A percentile compares a stretch with the other conserved stretches of the same genome.
Conservation (phyloP, 805 yeast species). For the Hyphopichia homilentoma region DNA sequence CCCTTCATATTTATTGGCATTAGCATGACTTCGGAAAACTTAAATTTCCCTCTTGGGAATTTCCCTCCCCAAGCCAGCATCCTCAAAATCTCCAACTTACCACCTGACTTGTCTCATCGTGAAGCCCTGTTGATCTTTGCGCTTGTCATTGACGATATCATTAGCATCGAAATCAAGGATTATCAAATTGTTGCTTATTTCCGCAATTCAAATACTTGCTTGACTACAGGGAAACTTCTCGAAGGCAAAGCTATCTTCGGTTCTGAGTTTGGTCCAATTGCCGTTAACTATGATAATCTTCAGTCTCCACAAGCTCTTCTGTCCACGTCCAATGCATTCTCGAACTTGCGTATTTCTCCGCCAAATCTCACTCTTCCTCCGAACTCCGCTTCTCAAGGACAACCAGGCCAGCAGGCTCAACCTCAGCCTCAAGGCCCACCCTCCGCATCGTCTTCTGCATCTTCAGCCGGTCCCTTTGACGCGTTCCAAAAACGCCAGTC, state of each 20-base stretch:
- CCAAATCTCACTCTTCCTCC: no score
- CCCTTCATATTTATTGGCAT: no score
- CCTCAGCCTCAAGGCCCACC: conserved; percentile 9
- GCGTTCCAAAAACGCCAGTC: conserved; percentile 48
- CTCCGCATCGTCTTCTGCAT: conserved; percentile 3
- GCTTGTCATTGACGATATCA: conserved; percentile 57
- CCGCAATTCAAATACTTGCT: conserved; percentile 34
- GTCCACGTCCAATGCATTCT: conserved; percentile 20
- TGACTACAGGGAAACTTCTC: conserved; percentile 36
- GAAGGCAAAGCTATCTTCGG: conserved; percentile 41
- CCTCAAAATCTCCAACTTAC: conserved; percentile 48
- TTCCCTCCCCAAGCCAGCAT: conserved; percentile 11
- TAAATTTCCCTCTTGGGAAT: conserved; percentile 3
- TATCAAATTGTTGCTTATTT: conserved; percentile 30
- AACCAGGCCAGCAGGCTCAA: conserved; percentile 7
- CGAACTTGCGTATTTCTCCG: conserved; percentile 31
- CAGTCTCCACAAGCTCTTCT: conserved; percentile 10
- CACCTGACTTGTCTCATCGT: conserved; percentile 58
- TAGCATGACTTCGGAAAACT: no score
- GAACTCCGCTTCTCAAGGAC: conserved; percentile 10
- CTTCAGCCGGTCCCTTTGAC: conserved; percentile 13
- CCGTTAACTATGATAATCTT: conserved; percentile 30
- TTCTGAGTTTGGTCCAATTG: conserved; percentile 29
- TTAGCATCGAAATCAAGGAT: conserved; percentile 45
- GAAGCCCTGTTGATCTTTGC: conserved; percentile 69